A percentile compares a stretch with the other conserved stretches of the same genome.
Conservation (phyloP, 768 basidiomycete genomes). For the Serendipita sp. region DNA sequence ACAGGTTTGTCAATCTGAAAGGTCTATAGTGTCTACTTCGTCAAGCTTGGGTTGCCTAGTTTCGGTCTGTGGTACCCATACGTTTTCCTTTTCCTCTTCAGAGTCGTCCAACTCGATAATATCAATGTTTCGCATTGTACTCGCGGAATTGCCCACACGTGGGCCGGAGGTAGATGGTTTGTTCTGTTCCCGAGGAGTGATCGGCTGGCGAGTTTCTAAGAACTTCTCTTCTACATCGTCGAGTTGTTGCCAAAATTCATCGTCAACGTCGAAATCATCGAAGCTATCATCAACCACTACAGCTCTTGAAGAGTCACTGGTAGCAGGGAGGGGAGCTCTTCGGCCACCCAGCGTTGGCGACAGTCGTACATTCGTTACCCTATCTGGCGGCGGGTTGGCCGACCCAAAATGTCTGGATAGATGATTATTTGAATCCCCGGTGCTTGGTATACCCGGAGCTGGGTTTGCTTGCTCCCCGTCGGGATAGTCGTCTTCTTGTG, state of each 20-base stretch:
- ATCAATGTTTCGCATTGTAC: neutral
- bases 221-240: constrained; percentile 22
- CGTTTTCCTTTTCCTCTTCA: constrained; percentile 1
- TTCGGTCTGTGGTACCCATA: neutral
- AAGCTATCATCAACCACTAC: constrained; percentile 17
- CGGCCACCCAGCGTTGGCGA: constrained; percentile 21
- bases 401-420: neutral
- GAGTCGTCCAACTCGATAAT: constrained; percentile 2
- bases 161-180: neutral
- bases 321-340: constrained; percentile 13
- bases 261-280: constrained; percentile 25
- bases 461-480: neutral
- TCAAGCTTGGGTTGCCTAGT: neutral
- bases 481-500: neutral
- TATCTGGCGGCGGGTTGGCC: neutral
- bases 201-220: neutral
- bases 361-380: neutral
- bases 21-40: neutral
- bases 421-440: neutral
- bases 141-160: neutral
- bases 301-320: neutral
- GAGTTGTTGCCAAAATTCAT: constrained; percentile 27
- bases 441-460: neutral
- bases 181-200: neutral
- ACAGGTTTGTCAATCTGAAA: neutral